These are phyloP conservation scores for Tillandsia leiboldiana DNA, from an alignment of 176 grass and related monocot species.

Conservation along the genomic window DNA sequence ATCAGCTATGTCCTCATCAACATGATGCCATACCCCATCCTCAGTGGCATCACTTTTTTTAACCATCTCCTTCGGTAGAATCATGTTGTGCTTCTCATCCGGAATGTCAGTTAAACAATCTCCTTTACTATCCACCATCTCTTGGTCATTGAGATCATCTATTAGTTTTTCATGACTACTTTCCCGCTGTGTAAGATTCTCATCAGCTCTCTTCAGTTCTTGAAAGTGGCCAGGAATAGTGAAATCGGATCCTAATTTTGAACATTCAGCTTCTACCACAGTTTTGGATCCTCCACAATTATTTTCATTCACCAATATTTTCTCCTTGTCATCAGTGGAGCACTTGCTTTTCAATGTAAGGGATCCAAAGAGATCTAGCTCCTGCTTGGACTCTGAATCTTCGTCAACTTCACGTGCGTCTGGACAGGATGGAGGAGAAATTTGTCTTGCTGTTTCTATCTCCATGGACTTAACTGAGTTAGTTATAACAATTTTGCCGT, in stretches of 20 bases:
- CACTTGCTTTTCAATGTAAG: not conserved
- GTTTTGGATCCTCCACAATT: not conserved
- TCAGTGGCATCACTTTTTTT: not conserved
- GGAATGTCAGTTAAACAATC: not conserved
- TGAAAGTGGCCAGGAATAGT: not conserved
- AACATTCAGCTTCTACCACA: not conserved
- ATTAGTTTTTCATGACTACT: not conserved
- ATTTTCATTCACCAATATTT: not conserved
- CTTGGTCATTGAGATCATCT: not conserved
- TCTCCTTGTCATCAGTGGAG: not conserved
- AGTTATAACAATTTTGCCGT: not conserved
- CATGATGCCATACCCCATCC: not conserved
- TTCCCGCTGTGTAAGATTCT: not conserved
- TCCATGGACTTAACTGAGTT: not conserved
- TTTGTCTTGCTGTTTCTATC: not conserved
- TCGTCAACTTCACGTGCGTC: not conserved
- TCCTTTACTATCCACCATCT: not conserved
- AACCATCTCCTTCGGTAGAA: not conserved
- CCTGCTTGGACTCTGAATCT: not conserved
- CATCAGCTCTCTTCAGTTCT: not conserved
- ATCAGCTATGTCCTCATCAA: not conserved
- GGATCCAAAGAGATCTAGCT: not conserved
- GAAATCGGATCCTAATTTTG: not conserved
- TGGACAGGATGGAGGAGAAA: not conserved
- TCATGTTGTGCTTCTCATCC: not conserved